Evolutionary conservation across 768 basidiomycete species (phyloP), one percentile per base, ranked within the genome.

Genomic region (Paxillus rubicundulus): DNA sequence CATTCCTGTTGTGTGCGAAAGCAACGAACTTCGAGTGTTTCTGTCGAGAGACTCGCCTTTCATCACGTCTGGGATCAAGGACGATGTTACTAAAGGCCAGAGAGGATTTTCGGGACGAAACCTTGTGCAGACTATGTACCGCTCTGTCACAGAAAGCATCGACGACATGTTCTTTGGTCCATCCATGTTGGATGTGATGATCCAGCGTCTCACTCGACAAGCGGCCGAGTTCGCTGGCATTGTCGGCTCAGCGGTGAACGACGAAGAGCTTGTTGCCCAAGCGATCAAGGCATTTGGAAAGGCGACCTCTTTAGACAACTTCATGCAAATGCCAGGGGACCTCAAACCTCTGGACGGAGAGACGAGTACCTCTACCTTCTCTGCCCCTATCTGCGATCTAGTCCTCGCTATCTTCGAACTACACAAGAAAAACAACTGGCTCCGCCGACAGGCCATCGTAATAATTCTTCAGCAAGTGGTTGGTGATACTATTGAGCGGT

Each of bases 141-240:
- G 87, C 28, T 91, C 92, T 21, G 90, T 99, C 42, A 83, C 96
- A 5, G 90, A 92, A 57, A 94, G 93, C 66, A 86, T 98, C 61
- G 97, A 99, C 68, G 97, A 98, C 69, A 92, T 97, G 81, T 87
- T 96, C 71, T 92, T 96, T 58, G 94, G 92, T 3, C 95, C 90
- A 2, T 94, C 92, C 1, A 94, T 97, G 92, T 72, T 98, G 40
- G 94, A 98, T 65, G 87, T 95, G 41, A 89, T 96, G 80, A 91
- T 96, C 39, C 87, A 92, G 61, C 84, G 93, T 2, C 81, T 98
- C 16, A 92, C 88, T 1, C 82, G 85, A 28, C 94, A 98, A 70
- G 93, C 90, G 0, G 90, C 90, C 9, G 91, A 94, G 63, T 84
- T 94, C 54, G 87, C 86, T 3, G 93, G 92, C 2, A 84, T 93